Base-by-base conservation (phyloP, 352 stramenopile genomes). In the Phytopythium aichiense region DNA sequence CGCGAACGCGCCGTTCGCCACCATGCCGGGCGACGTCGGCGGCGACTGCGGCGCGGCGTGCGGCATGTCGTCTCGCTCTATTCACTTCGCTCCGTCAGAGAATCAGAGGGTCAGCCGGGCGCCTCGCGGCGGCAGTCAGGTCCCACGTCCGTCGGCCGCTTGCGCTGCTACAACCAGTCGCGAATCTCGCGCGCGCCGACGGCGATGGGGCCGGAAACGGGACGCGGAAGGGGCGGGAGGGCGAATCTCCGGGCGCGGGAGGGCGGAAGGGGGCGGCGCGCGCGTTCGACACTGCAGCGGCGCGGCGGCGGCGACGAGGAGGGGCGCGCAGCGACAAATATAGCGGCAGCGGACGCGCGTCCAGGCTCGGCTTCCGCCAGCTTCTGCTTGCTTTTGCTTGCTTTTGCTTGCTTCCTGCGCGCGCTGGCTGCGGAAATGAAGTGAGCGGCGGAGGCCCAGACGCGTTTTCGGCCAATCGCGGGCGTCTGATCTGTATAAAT, bases 11-110 rank as follows among this genome's bases (percentile, higher is more conserved):
- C 33, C 52, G 52, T n/a, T 46, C 28, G 52, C 8, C 52, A 31
- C 31, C 52, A 57, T 57, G 52, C 1, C 20, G 52, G 52, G 52
- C 31, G 52, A 57, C 52, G 52, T 43, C 52, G 52, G 52, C n/a
- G 37, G 52, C 23, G 52, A 57, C 33, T 23, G 52, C n/a, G 20
- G 23, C 52, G 7, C 52, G 18, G 52, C 52, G 33, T 46, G 52
- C 2, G 33, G 52, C 52, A 57, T 57, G 1, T 30, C 31, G 18
- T 12, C 18, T 38, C 23, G 12, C 15, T 28, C 30, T n/a, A 25
- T 2, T 3, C 16, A 7, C 5, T 40, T 30, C 25, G 3, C 25
- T 30, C 37, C 20, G 23, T 45, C 20, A 33, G 52, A n/a, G 4
- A 9, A 33, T 22, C 31, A 8, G 45, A 15, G 20, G 20, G 40